Base-by-base conservation (phyloP, 495 filamentous ascomycete species). In the Aspergillus avenaceus region DNA sequence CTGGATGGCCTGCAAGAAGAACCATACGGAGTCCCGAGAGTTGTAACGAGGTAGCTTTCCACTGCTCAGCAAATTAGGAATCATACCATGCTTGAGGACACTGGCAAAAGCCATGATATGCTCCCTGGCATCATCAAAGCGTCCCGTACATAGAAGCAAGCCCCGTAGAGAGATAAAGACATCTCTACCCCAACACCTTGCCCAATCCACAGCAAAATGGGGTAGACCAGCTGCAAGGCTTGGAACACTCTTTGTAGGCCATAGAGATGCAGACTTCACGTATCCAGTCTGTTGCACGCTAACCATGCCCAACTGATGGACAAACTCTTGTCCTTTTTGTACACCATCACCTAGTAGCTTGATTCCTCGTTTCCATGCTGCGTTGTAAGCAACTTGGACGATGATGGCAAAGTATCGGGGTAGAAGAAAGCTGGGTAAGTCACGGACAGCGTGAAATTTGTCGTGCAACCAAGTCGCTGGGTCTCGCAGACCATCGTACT, bases 31-130 rank as follows among this genome's bases (percentile, higher is more conserved):
- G 61, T 99, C 95, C 40, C 95, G 78, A 29, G 92, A 88, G 61
- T 99, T 99, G 69, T 97, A 99, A n/a, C 95, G 77, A 2, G 95
- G 95, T n/a, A 81, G 75, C 32, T 85, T 87, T 14, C 95, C 91
- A 56, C 85, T 85, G 54, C 88, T 82, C 14, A 99, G 78, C 9
- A 99, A 77, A 57, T 99, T 99, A 11, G 95, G 95, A 46, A 97
- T 89, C 95, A 97, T 97, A 37, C 95, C 95, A 63, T 99, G 95
- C 72, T 97, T 97, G 42, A 99, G 74, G 8, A 99, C 91, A 62
- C 90, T 95, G 0, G 89, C 91, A 71, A 99, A 99, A 37, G 93
- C 95, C 43, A 90, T 72, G 52, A 99, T 96, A 61, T 97, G 95
- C 66, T 96, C 90, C 54, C 81, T 88, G 13, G 92, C 93, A 58